phyloP scores from a whole-genome alignment of 371 early-diverging fungal species.

The Zopfochytrium polystomum region DNA sequence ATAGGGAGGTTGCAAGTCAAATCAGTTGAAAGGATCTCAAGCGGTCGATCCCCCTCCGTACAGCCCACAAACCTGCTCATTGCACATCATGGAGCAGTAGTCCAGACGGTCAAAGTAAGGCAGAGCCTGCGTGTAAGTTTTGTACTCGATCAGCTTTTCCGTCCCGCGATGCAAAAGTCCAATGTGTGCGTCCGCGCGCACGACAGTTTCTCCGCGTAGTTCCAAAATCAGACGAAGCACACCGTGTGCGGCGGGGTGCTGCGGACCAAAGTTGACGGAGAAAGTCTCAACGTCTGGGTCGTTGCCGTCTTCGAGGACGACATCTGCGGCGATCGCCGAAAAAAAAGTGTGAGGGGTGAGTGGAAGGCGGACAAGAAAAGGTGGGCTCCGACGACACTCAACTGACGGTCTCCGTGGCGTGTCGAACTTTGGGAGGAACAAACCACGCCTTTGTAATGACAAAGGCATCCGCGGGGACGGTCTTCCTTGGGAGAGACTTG shows the following conservation, averaged over 20 bases:
- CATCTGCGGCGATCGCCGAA: slow-evolving; percentile 4
- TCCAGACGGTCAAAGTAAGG: slow-evolving; percentile 98
- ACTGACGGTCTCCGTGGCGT: slow-evolving; percentile 39
- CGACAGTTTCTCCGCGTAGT: slow-evolving; percentile 87
- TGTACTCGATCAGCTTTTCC: slow-evolving; percentile 97
- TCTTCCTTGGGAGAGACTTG: slow-evolving; percentile 15
- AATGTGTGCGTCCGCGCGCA: slow-evolving; percentile 94
- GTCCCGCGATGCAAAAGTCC: slow-evolving; percentile 97
- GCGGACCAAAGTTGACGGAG: slow-evolving; percentile 97
- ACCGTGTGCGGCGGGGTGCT: slow-evolving; percentile 99
- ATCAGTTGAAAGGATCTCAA: slow-evolving; percentile 2
- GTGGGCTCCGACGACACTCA: background rate
- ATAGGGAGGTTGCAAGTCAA: too few relatives aligned
- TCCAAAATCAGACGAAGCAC: slow-evolving; percentile 95
- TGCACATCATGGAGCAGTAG: slow-evolving; percentile 96
- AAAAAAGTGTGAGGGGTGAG: background rate
- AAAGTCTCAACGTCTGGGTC: slow-evolving; percentile 55
- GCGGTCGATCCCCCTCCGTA: too few relatives aligned
- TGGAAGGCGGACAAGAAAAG: too few relatives aligned
- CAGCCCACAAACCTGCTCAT: slow-evolving; percentile 44
- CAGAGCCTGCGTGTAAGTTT: slow-evolving; percentile 94
- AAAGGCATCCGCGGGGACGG: slow-evolving; percentile 39
- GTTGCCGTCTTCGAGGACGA: slow-evolving; percentile 13
- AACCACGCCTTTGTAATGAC: slow-evolving; percentile 44
- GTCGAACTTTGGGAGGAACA: slow-evolving; percentile 51